phyloP scores from a whole-genome alignment of 257 asterid species.

The Fraxinus americana region DNA sequence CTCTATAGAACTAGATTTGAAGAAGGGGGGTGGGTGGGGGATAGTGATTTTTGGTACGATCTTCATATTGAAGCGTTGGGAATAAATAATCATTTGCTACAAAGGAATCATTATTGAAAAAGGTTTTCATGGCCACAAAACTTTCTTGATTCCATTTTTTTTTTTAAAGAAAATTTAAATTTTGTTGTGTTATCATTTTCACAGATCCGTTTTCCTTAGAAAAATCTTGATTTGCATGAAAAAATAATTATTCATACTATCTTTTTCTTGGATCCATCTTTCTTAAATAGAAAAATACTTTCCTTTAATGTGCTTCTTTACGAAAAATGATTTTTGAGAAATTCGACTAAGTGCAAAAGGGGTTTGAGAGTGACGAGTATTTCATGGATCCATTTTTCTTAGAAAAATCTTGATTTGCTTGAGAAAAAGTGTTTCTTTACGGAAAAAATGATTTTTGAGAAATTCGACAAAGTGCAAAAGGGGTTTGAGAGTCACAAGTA shows the following conservation, averaged over 20 bases:
- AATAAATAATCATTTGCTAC: conserved; percentile 16
- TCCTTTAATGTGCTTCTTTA: not conserved
- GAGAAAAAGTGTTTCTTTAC: not conserved
- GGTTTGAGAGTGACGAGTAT: not conserved
- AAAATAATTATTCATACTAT: not conserved
- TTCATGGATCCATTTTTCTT: not conserved
- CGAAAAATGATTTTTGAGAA: not conserved
- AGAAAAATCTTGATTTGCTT: not conserved
- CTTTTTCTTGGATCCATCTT: not conserved
- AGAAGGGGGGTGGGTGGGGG: conserved; percentile 20
- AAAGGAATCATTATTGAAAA: not conserved
- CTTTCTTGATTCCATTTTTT: not conserved
- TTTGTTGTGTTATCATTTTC: not conserved
- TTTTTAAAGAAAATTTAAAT: not conserved
- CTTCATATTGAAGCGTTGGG: conserved; percentile 34
- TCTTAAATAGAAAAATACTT: not conserved
- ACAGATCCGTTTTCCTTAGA: not conserved
- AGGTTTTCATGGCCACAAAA: conserved; percentile 9
- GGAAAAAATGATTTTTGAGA: not conserved
- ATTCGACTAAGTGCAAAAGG: not conserved
- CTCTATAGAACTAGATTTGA: conserved; percentile 31
- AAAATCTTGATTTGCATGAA: not conserved
- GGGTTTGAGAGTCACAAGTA: not conserved
- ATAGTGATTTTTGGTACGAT: conserved; percentile 16
- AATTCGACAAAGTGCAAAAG: not conserved